phyloP scores from a whole-genome alignment of 2,329 filamentous ascomycete species.

The Dissoconium aciculare region DNA sequence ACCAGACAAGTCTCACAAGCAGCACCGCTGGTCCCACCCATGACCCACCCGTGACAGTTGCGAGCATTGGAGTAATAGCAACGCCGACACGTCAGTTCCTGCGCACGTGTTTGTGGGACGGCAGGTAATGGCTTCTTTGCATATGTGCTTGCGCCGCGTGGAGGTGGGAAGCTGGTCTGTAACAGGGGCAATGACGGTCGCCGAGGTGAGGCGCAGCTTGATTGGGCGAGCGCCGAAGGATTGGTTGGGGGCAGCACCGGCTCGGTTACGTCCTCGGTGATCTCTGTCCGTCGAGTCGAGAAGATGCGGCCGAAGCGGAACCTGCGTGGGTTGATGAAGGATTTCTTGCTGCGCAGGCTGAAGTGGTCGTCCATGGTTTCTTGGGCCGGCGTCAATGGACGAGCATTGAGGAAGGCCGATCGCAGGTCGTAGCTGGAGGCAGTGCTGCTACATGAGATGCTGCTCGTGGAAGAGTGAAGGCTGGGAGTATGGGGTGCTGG shows the following conservation, averaged over 20 bases:
- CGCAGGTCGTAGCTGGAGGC: slow-evolving; percentile 13
- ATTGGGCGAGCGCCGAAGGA: slow-evolving; percentile 3
- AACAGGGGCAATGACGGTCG: slow-evolving; percentile 16
- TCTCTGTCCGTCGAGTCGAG: slow-evolving; percentile 16
- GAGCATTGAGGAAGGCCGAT: slow-evolving; percentile 9
- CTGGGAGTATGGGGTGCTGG: slow-evolving; percentile 10
- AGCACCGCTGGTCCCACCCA: slow-evolving; percentile 21
- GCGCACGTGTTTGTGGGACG: slow-evolving; percentile 7
- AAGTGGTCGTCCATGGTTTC: slow-evolving; percentile 11
- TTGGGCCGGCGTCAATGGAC: slow-evolving; percentile 18
- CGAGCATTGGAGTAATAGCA: slow-evolving; percentile 25
- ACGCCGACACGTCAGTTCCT: slow-evolving; percentile 21
- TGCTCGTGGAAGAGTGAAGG: slow-evolving; percentile 18
- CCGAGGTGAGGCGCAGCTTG: slow-evolving; percentile 2
- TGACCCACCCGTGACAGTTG: slow-evolving; percentile 24
- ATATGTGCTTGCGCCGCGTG: slow-evolving; percentile 11
- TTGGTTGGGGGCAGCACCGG: slow-evolving; percentile 5
- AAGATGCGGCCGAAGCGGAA: slow-evolving; percentile 14
- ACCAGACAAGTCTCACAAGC: slow-evolving; percentile 23
- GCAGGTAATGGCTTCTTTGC: slow-evolving; percentile 12
- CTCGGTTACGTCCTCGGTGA: slow-evolving; percentile 4
- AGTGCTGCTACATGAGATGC: slow-evolving; percentile 14
- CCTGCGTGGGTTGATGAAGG: slow-evolving; percentile 10
- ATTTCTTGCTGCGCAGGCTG: slow-evolving; percentile 14
- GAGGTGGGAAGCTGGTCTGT: slow-evolving; percentile 15